Conservation (phyloP, 345 rosid genomes). For the Eutrema japonicum region DNA sequence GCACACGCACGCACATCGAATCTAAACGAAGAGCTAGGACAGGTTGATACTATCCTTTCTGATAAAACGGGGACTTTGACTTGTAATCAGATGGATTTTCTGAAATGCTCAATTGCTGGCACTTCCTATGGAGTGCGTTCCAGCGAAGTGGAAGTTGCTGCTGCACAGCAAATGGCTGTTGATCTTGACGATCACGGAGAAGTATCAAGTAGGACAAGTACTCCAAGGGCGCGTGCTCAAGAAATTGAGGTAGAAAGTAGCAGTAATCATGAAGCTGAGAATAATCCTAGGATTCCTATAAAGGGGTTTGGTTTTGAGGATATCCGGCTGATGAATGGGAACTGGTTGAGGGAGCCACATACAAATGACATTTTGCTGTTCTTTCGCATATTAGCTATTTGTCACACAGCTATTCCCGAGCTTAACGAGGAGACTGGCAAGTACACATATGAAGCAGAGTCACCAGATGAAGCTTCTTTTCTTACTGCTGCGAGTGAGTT, state of each 20-base stretch:
- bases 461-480: constrained; percentile 94
- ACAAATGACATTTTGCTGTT: constrained; percentile 57
- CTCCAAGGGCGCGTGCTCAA: constrained; percentile 44
- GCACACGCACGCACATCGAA: constrained; percentile 95
- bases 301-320: constrained; percentile 95
- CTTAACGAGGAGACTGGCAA: constrained; percentile 73
- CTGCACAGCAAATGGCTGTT: constrained; percentile 81
- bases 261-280: constrained; percentile 54
- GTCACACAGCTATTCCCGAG: constrained; percentile 97
- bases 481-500: constrained; percentile 94
- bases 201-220: constrained; percentile 43
- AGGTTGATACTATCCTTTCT: constrained; percentile 94
- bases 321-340: constrained; percentile 71
- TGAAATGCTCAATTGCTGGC: constrained; percentile 94
- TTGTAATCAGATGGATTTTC: constrained; percentile 98
- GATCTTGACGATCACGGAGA: constrained; percentile 67
- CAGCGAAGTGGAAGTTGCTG: constrained; percentile 92
- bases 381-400: constrained; percentile 77
- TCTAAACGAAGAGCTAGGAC: constrained; percentile 96
- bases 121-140: constrained; percentile 71
- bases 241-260: constrained; percentile 85
- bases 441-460: constrained; percentile 85
- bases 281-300: constrained; percentile 51
- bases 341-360: constrained; percentile 80
- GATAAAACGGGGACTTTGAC: constrained; percentile 99